Percentiles rank a stretch among this genome's conserved stretches.
These are phyloP conservation scores for Cenchrus purpureus DNA, from an alignment of 176 grass and related monocot species.

Conservation along the genomic window DNA sequence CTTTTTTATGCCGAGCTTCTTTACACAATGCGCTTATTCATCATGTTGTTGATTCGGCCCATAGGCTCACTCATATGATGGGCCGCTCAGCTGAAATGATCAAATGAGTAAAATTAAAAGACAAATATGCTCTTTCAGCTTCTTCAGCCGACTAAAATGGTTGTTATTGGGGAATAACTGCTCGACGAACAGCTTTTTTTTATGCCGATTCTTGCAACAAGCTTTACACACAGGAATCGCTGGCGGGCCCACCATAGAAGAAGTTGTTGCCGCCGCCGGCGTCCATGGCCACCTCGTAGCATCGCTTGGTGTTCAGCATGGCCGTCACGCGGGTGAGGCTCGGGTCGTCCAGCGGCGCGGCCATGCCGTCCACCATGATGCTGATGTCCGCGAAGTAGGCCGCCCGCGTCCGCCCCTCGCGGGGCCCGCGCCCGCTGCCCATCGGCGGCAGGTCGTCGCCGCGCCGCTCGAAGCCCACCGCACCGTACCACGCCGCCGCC, in stretches of 20 bases:
- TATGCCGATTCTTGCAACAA: no score
- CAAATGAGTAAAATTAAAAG: no score
- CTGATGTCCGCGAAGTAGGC: conserved; percentile 20
- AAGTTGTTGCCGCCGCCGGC: not conserved
- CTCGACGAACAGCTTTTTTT: no score
- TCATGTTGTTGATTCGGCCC: no score
- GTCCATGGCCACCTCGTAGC: not conserved
- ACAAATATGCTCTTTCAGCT: no score
- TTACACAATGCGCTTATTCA: no score
- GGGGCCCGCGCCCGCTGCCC: conserved; percentile 11
- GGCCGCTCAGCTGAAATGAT: no score
- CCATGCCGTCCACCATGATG: not conserved
- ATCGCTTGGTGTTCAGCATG: not conserved
- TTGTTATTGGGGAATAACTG: no score
- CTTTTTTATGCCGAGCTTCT: no score
- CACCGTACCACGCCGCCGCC: not conserved
- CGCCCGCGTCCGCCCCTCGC: not conserved
- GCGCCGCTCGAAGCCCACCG: not conserved
- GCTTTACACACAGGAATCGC: no score
- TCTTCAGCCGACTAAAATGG: no score
- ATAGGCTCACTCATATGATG: no score
- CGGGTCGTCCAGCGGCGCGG: not conserved
- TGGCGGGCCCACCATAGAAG: not conserved
- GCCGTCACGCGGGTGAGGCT: not conserved
- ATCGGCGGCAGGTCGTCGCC: not conserved